Conservation (phyloP, 176 grass and related monocot genomes). For the Aegilops tauschii region DNA sequence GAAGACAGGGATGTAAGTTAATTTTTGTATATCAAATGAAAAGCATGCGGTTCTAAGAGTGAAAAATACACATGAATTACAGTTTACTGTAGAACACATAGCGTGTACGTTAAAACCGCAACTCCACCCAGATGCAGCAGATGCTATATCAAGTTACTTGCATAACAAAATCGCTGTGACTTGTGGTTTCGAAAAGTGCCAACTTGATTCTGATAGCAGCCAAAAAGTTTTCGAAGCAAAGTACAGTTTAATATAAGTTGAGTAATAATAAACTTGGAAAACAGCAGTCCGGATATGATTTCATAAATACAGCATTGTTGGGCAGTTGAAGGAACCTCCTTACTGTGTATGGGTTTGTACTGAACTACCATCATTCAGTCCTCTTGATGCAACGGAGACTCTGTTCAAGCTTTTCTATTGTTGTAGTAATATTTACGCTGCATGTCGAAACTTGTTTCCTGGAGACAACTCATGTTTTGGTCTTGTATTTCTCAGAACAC, state of each 20-base stretch:
- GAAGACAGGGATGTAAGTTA: slow-evolving; percentile 54
- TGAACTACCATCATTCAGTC: not conserved
- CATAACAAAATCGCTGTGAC: slow-evolving; percentile 2
- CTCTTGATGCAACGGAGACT: not conserved
- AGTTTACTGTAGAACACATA: not conserved
- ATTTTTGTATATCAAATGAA: not conserved
- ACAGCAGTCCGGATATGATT: not conserved
- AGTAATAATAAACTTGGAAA: not conserved
- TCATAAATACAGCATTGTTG: not conserved
- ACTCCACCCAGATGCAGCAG: not conserved
- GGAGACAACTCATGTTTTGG: not conserved
- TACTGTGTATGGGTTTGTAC: not conserved
- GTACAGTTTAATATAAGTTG: not conserved
- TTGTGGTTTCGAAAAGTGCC: not conserved
- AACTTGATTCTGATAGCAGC: not conserved
- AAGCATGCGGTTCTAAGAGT: not conserved
- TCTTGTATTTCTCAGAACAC: slow-evolving; percentile 34
- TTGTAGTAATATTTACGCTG: not conserved
- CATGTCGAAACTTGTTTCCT: slow-evolving; percentile 6
- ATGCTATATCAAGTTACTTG: not conserved
- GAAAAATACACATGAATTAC: not conserved
- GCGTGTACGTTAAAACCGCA: not conserved
- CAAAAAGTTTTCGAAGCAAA: not conserved
- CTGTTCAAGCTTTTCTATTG: not conserved
- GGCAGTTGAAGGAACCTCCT: not conserved